These are phyloP conservation scores for Tricholoma hemisulphureum DNA, from an alignment of 768 basidiomycete genomes.

Conservation along the genomic window DNA sequence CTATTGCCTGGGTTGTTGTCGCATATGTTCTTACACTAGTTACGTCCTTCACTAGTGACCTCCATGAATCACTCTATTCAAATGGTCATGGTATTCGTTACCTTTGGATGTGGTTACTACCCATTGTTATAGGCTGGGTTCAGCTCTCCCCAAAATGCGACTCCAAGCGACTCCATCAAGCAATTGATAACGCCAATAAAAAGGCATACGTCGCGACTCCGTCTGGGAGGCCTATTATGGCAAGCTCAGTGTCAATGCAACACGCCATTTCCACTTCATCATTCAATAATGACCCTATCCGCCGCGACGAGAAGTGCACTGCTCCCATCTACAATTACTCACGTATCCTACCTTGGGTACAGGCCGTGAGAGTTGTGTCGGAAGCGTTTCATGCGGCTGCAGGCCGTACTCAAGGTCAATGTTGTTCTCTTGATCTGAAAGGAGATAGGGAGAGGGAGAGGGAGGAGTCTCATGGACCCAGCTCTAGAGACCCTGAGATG, in stretches of 20 bases:
- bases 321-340: slow-evolving; percentile 33
- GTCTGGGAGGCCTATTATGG: slow-evolving; percentile 8
- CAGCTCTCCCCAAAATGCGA: too few species aligned
- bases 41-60: slow-evolving; percentile 28
- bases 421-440: slow-evolving; percentile 16
- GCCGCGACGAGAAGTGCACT: slow-evolving; percentile 7
- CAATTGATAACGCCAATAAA: too few species aligned
- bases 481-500: slow-evolving; percentile 12
- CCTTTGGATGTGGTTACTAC: slow-evolving; percentile 45
- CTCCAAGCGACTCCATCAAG: too few species aligned
- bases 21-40: slow-evolving; percentile 42
- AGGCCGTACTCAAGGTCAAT: slow-evolving; percentile 9
- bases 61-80: slow-evolving; percentile 22
- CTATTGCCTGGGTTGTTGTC: slow-evolving; percentile 44
- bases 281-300: neutral
- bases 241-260: too few species aligned
- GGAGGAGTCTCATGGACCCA: neutral
- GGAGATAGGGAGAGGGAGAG: slow-evolving; percentile 12
- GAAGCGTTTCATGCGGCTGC: slow-evolving; percentile 24
- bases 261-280: slow-evolving; percentile 29
- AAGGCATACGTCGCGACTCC: slow-evolving; percentile 35
- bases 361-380: slow-evolving; percentile 23
- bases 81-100: slow-evolving; percentile 42
- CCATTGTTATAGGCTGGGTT: slow-evolving; percentile 44
- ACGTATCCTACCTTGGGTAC: too few species aligned